Conservation (phyloP, 768 basidiomycete genomes). For the Mycena capillaripes region DNA sequence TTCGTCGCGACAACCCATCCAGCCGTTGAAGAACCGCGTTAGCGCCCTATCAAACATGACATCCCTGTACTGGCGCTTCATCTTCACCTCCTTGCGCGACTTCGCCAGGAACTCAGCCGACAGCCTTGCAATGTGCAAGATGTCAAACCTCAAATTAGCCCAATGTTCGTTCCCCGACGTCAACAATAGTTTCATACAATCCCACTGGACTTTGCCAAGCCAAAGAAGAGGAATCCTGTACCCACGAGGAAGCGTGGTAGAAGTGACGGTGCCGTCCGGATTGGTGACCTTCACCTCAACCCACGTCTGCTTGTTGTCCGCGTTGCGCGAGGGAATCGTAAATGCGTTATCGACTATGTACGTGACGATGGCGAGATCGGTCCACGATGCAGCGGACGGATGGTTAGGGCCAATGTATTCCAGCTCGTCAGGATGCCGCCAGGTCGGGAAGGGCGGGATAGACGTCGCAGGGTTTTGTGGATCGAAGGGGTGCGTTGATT, state of each 20-base stretch:
- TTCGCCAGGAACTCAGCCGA: constrained; percentile 27
- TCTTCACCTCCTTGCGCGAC: constrained; percentile 31
- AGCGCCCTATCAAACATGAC: constrained; percentile 36
- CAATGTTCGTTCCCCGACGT: constrained; percentile 26
- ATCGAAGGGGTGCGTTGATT: constrained; percentile 31
- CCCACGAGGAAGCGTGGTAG: constrained; percentile 30
- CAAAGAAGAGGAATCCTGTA: constrained; percentile 35
- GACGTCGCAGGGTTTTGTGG: constrained; percentile 2
- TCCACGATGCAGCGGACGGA: constrained; percentile 21
- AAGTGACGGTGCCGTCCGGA: background rate
- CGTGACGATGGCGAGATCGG: constrained; percentile 21
- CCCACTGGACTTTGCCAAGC: constrained; percentile 34
- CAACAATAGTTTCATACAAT: constrained; percentile 31
- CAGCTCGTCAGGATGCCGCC: constrained; percentile 30
- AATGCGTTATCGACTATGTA: constrained; percentile 35
- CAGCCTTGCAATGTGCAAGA: constrained; percentile 32
- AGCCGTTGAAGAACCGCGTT: constrained; percentile 31
- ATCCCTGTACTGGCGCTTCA: constrained; percentile 31
- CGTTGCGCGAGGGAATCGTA: constrained; percentile 31
- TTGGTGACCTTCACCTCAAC: constrained; percentile 27
- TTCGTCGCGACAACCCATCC: constrained; percentile 39
- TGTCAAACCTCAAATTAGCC: constrained; percentile 27
- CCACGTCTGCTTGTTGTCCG: constrained; percentile 33
- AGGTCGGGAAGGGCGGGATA: constrained; percentile 31
- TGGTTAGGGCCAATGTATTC: constrained; percentile 30